A percentile compares a stretch with the other conserved stretches of the same genome.
These are phyloP conservation scores for Lepidopterella palustris DNA, from an alignment of 495 filamentous ascomycete species.

Conservation along the genomic window DNA sequence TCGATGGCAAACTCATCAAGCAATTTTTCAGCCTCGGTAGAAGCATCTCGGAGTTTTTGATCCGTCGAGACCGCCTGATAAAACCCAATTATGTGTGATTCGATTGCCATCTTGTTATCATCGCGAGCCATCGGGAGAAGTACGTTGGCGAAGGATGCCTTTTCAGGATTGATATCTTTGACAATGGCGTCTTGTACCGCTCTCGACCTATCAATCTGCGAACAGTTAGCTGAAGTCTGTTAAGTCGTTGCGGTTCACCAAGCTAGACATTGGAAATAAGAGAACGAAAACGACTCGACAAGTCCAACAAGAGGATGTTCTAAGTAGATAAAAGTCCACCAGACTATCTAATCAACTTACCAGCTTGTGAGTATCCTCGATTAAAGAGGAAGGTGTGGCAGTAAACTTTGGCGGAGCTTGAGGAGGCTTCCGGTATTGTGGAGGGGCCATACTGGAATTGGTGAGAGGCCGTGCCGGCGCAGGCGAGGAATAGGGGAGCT, in stretches of 20 bases:
- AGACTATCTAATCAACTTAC: conserved; percentile 8
- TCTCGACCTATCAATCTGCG: conserved; percentile 56
- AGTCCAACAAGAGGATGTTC: neutral
- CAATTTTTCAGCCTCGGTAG: conserved; percentile 60
- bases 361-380: conserved; percentile 68
- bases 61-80: conserved; percentile 44
- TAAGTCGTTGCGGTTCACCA: neutral
- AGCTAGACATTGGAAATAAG: neutral
- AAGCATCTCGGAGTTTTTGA: conserved; percentile 48
- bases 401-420: conserved; percentile 82
- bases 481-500: conserved; percentile 13
- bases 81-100: conserved; percentile 43
- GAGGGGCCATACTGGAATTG: conserved; percentile 60
- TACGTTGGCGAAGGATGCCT: conserved; percentile 42
- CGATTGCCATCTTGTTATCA: conserved; percentile 40
- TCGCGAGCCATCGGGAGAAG: conserved; percentile 42
- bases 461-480: conserved; percentile 45
- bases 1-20: conserved; percentile 64
- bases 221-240: conserved; percentile 13
- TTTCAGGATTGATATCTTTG: conserved; percentile 54
- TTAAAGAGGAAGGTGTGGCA: conserved; percentile 67
- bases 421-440: conserved; percentile 63
- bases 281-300: neutral
- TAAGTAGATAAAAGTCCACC: neutral
- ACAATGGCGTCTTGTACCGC: conserved; percentile 69